Base-by-base conservation (phyloP, 768 basidiomycete species). In the Russula virescens region DNA sequence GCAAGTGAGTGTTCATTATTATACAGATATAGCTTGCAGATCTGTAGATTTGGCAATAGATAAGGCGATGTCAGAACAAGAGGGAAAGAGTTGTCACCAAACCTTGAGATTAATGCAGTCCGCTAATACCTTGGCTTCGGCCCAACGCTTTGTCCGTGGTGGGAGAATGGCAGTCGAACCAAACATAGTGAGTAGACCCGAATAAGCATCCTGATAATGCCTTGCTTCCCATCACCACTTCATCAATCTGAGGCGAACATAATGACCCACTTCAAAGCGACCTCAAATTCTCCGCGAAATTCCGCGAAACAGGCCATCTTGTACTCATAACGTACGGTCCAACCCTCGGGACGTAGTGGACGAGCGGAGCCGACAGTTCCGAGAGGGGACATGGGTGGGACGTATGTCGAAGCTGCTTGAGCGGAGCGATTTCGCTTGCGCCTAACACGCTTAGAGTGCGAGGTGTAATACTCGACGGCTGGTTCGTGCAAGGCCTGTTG, bases 221-320 rank as follows among this genome's bases (percentile, higher is more conserved):
- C 94, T 94, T 70, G 61, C 42, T 60, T 55, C 34, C 53, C 53
- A 60, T 64, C 63, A 64, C 48, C 53, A 45, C 28, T 51, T 54
- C 35, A 49, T 16, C 50, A 60, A 49, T 34, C 66, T 19, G 51
- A 61, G 38, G 51, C 50, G 58, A 45, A 26, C 48, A 65, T 25
- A 63, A 23, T 55, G 49, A 78, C 86, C 66, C 66, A 95, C 94
- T 94, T 94, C 63, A 96, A 77, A 0, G 95, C 93, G 10, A 94
- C 87, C 69, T 98, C 94, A 62, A 91, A 84, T 73, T 98, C 96
- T 14, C 91, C 86, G 61, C 95, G 77, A 70, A 98, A 94, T 74
- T 99, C 96, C 0, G 96, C 94, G 73, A 98, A 98, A 68, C 89
- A 88, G 0, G 89, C 97, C 82, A 95, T 90, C 75, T 98, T 99